Base-by-base conservation (phyloP, 148 eudicot genomes). In the Vaccinium myrtillus region DNA sequence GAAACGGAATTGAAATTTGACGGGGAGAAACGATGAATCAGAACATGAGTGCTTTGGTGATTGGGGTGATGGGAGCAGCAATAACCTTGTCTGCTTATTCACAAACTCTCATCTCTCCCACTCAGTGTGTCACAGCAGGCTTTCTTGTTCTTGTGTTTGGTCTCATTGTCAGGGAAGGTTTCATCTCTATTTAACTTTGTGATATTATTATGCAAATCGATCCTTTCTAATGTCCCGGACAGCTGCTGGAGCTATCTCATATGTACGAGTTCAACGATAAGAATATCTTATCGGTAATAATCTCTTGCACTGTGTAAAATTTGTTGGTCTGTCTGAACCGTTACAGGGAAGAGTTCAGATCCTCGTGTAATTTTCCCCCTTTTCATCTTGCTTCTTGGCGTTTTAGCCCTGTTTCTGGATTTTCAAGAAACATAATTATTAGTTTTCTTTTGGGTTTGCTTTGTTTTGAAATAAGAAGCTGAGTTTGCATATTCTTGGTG, bases 71-170 rank as follows among this genome's bases (percentile, higher is more conserved):
- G 23, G 98, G 98, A 18, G 96, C 92, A 61, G 89, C 78, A 15
- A 87, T 94, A 67, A 93, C 98, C 8, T 82, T 94, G 63, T 87
- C 92, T 18, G 96, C 98, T 5, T 93, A 94, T 74, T 88, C 94
- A 1, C 94, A 94, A 80, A 89, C 91, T 6, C 8, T 91, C 16
- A 14, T 94, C 19, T 89, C 95, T 19, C 82, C 94, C 13, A 90
- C 90, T 69, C 89, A 89, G 49, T 89, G 88, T 82, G 85, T 89
- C 43, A 53, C 80, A 2, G 84, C 32, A 13, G 89, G 88, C 3
- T 75, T 89, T 18, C 27, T 87, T 25, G 87, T 87, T 50, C 87
- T 87, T 49, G 5, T 78, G 75, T 74, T 84, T 75, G 91, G 89
- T 78, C 88, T 86, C 43, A 78, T 89, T 71, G 83, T 89, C 43